Conservation (phyloP, 805 yeast genomes). For the Candida loeiensis region DNA sequence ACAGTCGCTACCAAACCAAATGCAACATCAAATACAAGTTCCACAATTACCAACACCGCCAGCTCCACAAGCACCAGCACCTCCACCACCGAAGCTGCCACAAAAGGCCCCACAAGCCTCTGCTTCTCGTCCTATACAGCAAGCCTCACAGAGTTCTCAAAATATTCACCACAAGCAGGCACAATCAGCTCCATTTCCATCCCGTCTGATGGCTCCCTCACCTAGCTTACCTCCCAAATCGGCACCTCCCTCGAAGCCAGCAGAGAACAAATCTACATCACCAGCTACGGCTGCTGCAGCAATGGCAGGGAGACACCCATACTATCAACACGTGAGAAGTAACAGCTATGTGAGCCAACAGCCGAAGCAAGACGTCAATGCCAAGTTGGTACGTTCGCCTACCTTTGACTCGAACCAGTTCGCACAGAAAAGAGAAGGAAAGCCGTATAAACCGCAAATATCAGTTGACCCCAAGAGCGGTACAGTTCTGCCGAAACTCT, state of each 20-base stretch:
- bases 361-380: background rate
- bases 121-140: too few relatives aligned
- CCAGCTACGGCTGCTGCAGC: constrained; percentile 9
- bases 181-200: background rate
- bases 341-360: constrained; percentile 1
- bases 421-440: background rate
- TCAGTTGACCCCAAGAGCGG: background rate
- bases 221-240: background rate
- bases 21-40: background rate
- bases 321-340: constrained; percentile 7
- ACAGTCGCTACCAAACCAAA: background rate
- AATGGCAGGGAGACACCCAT: constrained; percentile 7
- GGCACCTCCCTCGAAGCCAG: background rate
- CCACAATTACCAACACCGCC: background rate
- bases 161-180: background rate
- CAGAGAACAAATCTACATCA: background rate
- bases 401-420: background rate
- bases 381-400: background rate
- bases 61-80: background rate
- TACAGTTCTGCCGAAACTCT: background rate
- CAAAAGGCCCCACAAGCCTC: too few relatives aligned
- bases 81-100: too few relatives aligned
- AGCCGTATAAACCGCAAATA: background rate
- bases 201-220: background rate
- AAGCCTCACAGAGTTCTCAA: background rate